Conservation (phyloP, 768 basidiomycete species). For the Tricholoma matsutake region DNA sequence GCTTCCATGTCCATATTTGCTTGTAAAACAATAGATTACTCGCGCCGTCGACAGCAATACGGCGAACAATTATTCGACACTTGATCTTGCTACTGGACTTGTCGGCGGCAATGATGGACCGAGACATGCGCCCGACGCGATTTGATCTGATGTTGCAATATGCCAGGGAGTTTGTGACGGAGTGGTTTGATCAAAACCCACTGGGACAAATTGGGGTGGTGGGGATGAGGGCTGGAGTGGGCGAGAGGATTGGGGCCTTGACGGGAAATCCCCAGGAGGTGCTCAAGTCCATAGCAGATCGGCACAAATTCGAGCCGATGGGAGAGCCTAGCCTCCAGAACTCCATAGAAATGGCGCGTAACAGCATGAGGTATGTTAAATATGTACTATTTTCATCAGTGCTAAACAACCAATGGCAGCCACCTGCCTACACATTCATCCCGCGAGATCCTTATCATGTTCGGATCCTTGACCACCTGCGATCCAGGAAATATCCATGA, state of each 20-base stretch:
- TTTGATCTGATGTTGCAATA: constrained; percentile 91
- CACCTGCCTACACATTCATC: constrained; percentile 98
- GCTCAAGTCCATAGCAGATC: constrained; percentile 78
- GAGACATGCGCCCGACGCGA: constrained; percentile 93
- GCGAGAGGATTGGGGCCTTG: constrained; percentile 89
- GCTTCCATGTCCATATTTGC: constrained; percentile 1
- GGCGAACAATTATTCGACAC: constrained; percentile 95
- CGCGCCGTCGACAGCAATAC: constrained; percentile 81
- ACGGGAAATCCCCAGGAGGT: constrained; percentile 99
- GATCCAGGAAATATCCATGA: constrained; percentile 97
- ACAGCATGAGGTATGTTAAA: constrained; percentile 76
- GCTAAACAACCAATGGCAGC: constrained; percentile 38
- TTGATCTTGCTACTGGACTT: constrained; percentile 90
- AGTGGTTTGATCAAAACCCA: constrained; percentile 99
- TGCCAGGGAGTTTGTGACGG: constrained; percentile 84
- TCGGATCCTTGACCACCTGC: constrained; percentile 93
- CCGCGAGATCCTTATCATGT: constrained; percentile 90
- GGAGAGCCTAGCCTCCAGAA: constrained; percentile 98
- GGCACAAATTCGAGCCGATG: constrained; percentile 82
- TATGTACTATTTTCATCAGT: background rate
- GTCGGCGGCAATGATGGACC: constrained; percentile 88
- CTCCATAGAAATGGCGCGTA: constrained; percentile 93
- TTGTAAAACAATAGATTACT: constrained; percentile 49
- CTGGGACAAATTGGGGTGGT: constrained; percentile 95
- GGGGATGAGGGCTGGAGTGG: constrained; percentile 87